Percentiles rank a stretch among this genome's conserved stretches.
phyloP scores from a whole-genome alignment of 495 filamentous ascomycete species.

The Amorphotheca resinae region DNA sequence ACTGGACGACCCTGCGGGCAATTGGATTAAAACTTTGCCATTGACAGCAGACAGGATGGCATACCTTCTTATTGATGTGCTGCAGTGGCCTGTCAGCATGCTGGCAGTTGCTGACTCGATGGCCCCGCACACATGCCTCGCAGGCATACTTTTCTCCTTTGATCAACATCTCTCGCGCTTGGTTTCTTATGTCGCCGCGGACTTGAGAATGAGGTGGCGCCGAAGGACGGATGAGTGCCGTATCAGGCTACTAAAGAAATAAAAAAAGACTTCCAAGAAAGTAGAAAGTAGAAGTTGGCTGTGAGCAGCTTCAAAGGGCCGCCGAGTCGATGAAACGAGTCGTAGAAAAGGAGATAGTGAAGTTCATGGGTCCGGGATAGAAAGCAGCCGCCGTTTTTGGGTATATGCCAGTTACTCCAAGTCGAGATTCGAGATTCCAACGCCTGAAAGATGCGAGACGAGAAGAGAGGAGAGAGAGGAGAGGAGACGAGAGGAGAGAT shows the following conservation, averaged over 20 bases:
- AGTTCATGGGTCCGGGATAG: constrained; percentile 1
- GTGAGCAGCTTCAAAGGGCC: constrained; percentile 19
- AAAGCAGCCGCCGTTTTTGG: constrained; percentile 10
- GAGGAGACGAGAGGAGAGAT: constrained; percentile 6
- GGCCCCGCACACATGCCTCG: constrained; percentile 87
- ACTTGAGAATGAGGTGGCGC: constrained; percentile 10
- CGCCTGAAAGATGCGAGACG: constrained; percentile 14
- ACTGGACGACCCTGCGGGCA: constrained; percentile 74
- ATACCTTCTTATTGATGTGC: constrained; percentile 86
- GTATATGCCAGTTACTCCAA: constrained; percentile 22
- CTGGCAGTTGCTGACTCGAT: constrained; percentile 90
- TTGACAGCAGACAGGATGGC: constrained; percentile 1
- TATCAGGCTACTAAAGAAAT: constrained; percentile 17
- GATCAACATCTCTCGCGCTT: constrained; percentile 55
- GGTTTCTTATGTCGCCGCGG: constrained; percentile 2
- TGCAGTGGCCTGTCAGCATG: constrained; percentile 82
- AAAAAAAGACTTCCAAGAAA: constrained; percentile 17
- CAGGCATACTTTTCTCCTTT: constrained; percentile 78
- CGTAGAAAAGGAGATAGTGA: constrained; percentile 6
- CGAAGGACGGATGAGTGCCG: constrained; percentile 12
- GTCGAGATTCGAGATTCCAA: constrained; percentile 8
- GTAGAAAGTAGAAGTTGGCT: constrained; percentile 14
- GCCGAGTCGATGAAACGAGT: constrained; percentile 21
- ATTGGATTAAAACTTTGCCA: background rate
- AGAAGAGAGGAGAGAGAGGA: background rate